These are phyloP conservation scores for Trichoderma sp. DNA, from an alignment of 2,329 filamentous ascomycete genomes.

Conservation along the genomic window DNA sequence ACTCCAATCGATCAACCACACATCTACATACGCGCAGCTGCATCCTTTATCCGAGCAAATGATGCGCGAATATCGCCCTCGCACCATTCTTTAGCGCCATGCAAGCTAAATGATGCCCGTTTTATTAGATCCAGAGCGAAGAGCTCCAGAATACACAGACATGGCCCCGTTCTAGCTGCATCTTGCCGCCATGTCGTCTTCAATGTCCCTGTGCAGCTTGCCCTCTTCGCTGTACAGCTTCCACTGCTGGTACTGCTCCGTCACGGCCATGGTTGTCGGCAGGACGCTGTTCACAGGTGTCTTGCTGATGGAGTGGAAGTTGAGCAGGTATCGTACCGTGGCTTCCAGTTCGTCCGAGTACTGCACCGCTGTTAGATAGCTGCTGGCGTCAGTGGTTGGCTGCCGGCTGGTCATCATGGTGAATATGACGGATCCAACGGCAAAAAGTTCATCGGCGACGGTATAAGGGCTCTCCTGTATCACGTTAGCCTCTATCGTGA, in stretches of 20 bases:
- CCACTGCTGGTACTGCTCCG: slow-evolving; percentile 37
- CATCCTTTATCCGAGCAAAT: not conserved
- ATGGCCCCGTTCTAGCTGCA: not conserved
- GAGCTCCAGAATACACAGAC: not conserved
- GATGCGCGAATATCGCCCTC: not conserved
- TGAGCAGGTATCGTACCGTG: slow-evolving; percentile 33
- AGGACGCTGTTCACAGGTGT: not conserved
- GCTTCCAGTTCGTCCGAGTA: slow-evolving; percentile 35
- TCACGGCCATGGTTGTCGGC: slow-evolving; percentile 29
- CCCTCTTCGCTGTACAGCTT: slow-evolving; percentile 36
- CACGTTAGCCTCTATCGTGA: not conserved
- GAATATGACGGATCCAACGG: slow-evolving; percentile 43
- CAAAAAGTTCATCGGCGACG: slow-evolving; percentile 41
- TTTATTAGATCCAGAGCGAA: not conserved
- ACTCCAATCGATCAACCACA: not conserved
- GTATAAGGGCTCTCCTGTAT: slow-evolving; percentile 39
- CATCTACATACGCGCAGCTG: not conserved
- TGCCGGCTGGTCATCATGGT: slow-evolving; percentile 44
- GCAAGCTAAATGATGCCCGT: not conserved
- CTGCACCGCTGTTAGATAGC: slow-evolving; percentile 31
- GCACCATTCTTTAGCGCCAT: not conserved
- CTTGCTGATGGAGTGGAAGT: slow-evolving; percentile 29
- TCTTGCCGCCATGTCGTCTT: slow-evolving; percentile 28
- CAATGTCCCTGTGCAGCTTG: slow-evolving; percentile 37
- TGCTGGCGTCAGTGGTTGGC: slow-evolving; percentile 37